Evolutionary conservation across 768 basidiomycete genomes (phyloP).

Genomic region (Trametes punicea): DNA sequence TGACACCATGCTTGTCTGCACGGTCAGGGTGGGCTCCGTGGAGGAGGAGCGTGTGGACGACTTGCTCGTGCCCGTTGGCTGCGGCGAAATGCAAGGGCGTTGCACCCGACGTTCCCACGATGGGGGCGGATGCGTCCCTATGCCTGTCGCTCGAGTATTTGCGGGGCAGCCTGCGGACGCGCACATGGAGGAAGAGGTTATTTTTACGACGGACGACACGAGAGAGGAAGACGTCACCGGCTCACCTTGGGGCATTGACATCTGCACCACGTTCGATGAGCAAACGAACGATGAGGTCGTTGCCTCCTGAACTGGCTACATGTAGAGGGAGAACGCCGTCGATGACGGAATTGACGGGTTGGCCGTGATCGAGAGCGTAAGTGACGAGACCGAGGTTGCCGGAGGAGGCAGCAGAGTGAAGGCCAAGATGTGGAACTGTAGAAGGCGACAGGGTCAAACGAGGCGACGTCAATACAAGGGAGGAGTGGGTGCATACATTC

Average conservation of each 20-base stretch:
- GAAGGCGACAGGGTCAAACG: neutral
- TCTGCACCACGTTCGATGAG: slow-evolving; percentile 95
- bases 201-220: neutral
- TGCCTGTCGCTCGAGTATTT: slow-evolving; percentile 71
- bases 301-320: slow-evolving; percentile 90
- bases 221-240: slow-evolving; percentile 13
- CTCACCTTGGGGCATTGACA: slow-evolving; percentile 90
- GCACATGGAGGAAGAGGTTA: neutral
- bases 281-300: slow-evolving; percentile 80
- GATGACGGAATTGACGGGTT: slow-evolving; percentile 93
- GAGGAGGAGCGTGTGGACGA: slow-evolving; percentile 76
- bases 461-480: neutral
- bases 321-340: slow-evolving; percentile 97
- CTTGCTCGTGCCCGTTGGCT: slow-evolving; percentile 83
- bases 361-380: slow-evolving; percentile 90
- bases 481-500: slow-evolving; percentile 40
- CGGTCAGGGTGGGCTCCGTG: slow-evolving; percentile 80
- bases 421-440: slow-evolving; percentile 69
- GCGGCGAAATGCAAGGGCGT: slow-evolving; percentile 97
- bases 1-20: slow-evolving; percentile 88
- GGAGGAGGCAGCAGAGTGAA: slow-evolving; percentile 73
- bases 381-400: slow-evolving; percentile 92
- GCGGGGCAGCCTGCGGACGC: slow-evolving; percentile 54
- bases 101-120: slow-evolving; percentile 80
- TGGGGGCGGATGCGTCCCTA: slow-evolving; percentile 62